Conservation (phyloP, 164 flowering plant species). For the Vitis rupestris region DNA sequence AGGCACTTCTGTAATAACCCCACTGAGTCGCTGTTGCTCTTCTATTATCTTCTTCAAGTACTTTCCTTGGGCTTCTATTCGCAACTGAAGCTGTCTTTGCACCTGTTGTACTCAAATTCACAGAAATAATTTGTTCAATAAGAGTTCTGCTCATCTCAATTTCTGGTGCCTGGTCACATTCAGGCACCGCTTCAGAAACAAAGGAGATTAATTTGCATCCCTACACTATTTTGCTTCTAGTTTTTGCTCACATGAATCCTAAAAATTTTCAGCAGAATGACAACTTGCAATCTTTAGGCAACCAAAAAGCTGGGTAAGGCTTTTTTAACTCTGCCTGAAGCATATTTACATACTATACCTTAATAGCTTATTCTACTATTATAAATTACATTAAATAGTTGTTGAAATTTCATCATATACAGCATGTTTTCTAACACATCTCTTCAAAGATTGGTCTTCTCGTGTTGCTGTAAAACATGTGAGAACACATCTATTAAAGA, state of each 20-base stretch:
- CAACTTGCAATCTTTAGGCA: not conserved
- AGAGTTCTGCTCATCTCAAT: not conserved
- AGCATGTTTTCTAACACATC: not conserved
- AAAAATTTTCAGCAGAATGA: not conserved
- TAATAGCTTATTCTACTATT: not conserved
- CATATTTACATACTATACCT: not conserved
- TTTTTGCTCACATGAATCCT: not conserved
- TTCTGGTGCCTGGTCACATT: not conserved
- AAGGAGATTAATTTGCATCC: not conserved
- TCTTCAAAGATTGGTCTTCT: not conserved
- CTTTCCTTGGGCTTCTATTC: conserved; percentile 97
- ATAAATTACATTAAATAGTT: not conserved
- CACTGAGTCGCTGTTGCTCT: conserved; percentile 86
- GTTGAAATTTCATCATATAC: too few relatives aligned
- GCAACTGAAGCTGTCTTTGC: conserved; percentile 86
- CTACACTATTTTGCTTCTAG: not conserved
- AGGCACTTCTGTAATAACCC: conserved; percentile 56
- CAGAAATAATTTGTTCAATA: not conserved
- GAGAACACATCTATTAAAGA: not conserved
- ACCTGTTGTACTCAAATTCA: conserved; percentile 44
- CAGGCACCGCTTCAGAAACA: not conserved
- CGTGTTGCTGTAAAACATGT: not conserved
- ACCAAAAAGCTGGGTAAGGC: not conserved
- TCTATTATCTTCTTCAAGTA: conserved; percentile 92
- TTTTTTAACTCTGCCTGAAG: not conserved